A percentile compares a stretch with the other conserved stretches of the same genome.
phyloP scores from a whole-genome alignment of 441 rosid genomes.

The Daphne laureola region DNA sequence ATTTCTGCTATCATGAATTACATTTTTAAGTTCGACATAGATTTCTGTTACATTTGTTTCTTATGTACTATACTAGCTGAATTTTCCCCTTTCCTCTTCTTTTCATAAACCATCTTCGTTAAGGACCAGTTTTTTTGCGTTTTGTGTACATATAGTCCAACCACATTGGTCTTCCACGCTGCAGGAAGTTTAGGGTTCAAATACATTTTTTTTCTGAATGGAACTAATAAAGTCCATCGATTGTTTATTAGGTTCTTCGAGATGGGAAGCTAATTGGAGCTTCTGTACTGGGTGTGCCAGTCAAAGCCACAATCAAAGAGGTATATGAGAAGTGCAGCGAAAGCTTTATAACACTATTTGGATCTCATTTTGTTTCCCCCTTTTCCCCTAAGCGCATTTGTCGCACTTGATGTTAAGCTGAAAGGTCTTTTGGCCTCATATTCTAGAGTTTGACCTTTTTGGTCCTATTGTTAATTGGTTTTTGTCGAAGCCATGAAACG shows the following conservation, averaged over 20 bases:
- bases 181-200: not conserved
- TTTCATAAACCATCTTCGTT: not conserved
- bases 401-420: not conserved
- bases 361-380: constrained; percentile 2
- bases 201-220: constrained; percentile 3
- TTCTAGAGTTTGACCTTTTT: not conserved
- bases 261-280: constrained; percentile 78
- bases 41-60: too few species aligned
- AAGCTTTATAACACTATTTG: not conserved
- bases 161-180: not conserved
- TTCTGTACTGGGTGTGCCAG: constrained; percentile 93
- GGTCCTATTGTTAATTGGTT: too few species aligned
- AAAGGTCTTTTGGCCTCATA: not conserved
- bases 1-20: too few species aligned
- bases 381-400: not conserved
- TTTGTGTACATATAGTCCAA: not conserved
- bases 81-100: too few species aligned
- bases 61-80: too few species aligned
- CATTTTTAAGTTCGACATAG: too few species aligned
- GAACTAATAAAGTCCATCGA: constrained; percentile 3
- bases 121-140: not conserved
- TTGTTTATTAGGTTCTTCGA: constrained; percentile 54
- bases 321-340: constrained; percentile 25
- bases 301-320: constrained; percentile 96
- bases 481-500: too few species aligned